Conservation (phyloP, 2,329 filamentous ascomycete species). For the Thelonectria discophora region DNA sequence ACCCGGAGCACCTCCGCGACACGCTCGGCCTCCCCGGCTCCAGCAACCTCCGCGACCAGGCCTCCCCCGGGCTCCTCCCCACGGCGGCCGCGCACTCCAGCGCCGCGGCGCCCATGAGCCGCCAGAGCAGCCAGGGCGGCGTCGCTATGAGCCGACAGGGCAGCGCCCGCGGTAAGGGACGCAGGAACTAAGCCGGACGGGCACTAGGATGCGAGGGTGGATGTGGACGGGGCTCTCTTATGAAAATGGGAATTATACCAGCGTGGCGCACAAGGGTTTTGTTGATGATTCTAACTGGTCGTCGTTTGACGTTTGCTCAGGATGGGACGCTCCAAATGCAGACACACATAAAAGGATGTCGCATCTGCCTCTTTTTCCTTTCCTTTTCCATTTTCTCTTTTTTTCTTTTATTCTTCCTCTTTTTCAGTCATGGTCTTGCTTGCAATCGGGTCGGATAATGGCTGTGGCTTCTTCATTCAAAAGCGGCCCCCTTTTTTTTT, state of each 20-base stretch:
- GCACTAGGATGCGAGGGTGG: constrained; percentile 1
- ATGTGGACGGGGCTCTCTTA: too few species aligned
- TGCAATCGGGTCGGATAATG: constrained; percentile 12
- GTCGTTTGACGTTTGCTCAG: constrained; percentile 18
- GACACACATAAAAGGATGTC: constrained; percentile 18
- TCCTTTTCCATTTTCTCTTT: constrained; percentile 5
- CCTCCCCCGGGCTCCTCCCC: constrained; percentile 41
- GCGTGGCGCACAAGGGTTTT: constrained; percentile 40
- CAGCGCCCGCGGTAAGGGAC: constrained; percentile 59
- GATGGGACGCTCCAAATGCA: constrained; percentile 9
- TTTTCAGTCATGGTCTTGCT: background rate
- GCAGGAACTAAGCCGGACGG: constrained; percentile 44
- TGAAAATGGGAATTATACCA: constrained; percentile 42
- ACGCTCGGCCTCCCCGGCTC: constrained; percentile 58
- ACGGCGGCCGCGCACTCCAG: constrained; percentile 43
- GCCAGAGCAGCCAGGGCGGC: constrained; percentile 64
- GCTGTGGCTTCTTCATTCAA: constrained; percentile 11
- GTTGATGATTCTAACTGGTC: constrained; percentile 24
- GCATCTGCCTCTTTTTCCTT: constrained; percentile 23
- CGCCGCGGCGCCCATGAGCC: constrained; percentile 61
- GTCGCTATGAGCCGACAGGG: constrained; percentile 66
- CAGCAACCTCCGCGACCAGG: constrained; percentile 55
- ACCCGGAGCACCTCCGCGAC: constrained; percentile 60
- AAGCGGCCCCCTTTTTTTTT: background rate
- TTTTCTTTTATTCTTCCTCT: background rate